Evolutionary conservation across 2,329 filamentous ascomycete species (phyloP).

Genomic region (Sporothrix globosa): DNA sequence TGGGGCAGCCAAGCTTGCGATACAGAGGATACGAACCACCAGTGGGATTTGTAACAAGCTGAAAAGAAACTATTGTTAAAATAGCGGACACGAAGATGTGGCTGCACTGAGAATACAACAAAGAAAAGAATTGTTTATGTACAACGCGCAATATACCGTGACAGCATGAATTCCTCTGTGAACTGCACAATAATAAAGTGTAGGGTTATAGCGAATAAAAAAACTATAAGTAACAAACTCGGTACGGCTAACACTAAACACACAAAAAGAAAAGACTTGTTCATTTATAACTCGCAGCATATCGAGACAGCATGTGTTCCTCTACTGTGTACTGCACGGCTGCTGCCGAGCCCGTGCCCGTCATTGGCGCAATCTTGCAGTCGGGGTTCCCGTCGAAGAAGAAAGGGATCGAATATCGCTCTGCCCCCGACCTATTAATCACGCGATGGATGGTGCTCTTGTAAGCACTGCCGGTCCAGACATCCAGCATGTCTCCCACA

Average conservation of each 20-base stretch:
- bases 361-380: conserved; percentile 42
- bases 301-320: conserved; percentile 41
- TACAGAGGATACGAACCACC: conserved; percentile 18
- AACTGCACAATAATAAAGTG: conserved; percentile 7
- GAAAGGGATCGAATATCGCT: conserved; percentile 60
- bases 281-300: conserved; percentile 6
- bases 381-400: conserved; percentile 60
- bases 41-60: conserved; percentile 25
- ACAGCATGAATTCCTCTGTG: conserved; percentile 13
- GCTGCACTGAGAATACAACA: conserved; percentile 5
- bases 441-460: conserved; percentile 59
- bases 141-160: not conserved
- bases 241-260: conserved; percentile 14
- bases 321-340: conserved; percentile 41
- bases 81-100: not conserved
- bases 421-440: conserved; percentile 54
- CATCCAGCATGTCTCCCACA: conserved; percentile 53
- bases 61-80: conserved; percentile 19
- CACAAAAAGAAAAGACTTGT: conserved; percentile 16
- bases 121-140: conserved; percentile 16
- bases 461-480: conserved; percentile 57
- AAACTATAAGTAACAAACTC: conserved; percentile 17
- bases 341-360: conserved; percentile 39
- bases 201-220: conserved; percentile 13
- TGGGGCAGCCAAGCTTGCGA: not conserved